These are phyloP conservation scores for Aspergillus sp. DNA, from an alignment of 2,329 filamentous ascomycete species.

Conservation along the genomic window DNA sequence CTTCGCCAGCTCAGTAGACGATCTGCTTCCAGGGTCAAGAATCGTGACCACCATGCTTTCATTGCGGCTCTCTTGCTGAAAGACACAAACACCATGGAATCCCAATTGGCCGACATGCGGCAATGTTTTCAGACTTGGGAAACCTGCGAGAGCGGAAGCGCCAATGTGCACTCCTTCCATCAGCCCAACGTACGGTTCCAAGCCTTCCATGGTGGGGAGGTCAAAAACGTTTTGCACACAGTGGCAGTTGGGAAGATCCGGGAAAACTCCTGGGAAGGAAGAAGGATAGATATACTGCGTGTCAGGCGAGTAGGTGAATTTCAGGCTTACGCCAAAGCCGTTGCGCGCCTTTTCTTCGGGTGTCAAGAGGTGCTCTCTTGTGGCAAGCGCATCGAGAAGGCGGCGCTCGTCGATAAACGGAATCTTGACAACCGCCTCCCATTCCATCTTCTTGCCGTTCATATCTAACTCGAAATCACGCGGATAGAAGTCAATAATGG, in stretches of 20 bases:
- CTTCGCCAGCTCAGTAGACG: conserved; percentile 73
- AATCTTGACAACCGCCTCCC: conserved; percentile 99
- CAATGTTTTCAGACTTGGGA: conserved; percentile 85
- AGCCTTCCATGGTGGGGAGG: conserved; percentile 85
- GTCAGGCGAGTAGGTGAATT: conserved; percentile 83
- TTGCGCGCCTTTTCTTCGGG: conserved; percentile 82
- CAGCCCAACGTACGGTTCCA: conserved; percentile 82
- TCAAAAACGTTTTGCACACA: conserved; percentile 98
- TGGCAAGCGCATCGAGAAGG: conserved; percentile 81
- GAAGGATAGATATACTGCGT: conserved; percentile 84
- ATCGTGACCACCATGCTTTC: conserved; percentile 94
- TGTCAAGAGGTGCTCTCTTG: conserved; percentile 77
- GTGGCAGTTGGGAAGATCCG: conserved; percentile 81
- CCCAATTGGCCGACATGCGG: conserved; percentile 80
- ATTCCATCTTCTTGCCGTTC: conserved; percentile 99
- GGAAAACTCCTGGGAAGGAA: conserved; percentile 86
- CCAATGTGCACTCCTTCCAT: conserved; percentile 84
- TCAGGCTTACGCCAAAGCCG: conserved; percentile 86
- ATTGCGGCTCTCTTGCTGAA: conserved; percentile 93
- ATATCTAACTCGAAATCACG: conserved; percentile 97
- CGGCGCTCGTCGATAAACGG: conserved; percentile 96
- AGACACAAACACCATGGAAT: conserved; percentile 90
- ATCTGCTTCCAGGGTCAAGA: conserved; percentile 71
- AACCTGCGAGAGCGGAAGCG: conserved; percentile 82
- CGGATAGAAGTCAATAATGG: conserved; percentile 97